Base-by-base conservation (phyloP, 257 asterid genomes). In the Catharanthus roseus region DNA sequence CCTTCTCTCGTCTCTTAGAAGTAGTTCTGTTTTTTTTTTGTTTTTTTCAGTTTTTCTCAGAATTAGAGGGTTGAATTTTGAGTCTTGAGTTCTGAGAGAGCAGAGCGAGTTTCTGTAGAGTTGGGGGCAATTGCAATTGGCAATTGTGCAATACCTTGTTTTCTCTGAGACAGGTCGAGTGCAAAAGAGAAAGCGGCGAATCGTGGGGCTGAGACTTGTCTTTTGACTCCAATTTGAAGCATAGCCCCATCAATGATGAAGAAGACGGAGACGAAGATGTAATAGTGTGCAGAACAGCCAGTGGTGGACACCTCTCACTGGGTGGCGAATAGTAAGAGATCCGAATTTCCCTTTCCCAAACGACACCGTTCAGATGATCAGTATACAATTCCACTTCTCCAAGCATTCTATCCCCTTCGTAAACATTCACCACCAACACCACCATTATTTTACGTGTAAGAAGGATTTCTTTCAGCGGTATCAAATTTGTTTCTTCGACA, bases 251-350 rank as follows among this genome's bases (percentile, higher is more conserved):
- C 73, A 83, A 71, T 63, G 75, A 38, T 38, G 75, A 62, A 21
- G 68, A 16, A 38, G n/a, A n/a, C 47, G 74, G 41, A 39, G 72
- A n/a, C 0, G 77, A 58, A 23, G 70, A 60, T 13, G 83, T 76
- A 56, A 89, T 62, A 0, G 97, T 91, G 71, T 83, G 96, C 47
- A 93, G 88, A 81, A 93, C 97, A 5, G 99, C 95, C 36, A 93
- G 84, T 39, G 99, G 97, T 58, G 96, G 92, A 76, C 99, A 91
- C 79, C 99, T 77, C 85, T 89, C 97, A 63, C 99, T 93, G 34
- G 99, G 82, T 53, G 83, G 82, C 10, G 97, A 87, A 73, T 75
- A 89, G 74, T 89, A 88, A 63, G 89, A 82, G 68, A 93, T 88
- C 83, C 91, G 87, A 68, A 91, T 83, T 81, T 89, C 95, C 72